Percentiles rank a stretch among this genome's conserved stretches.
Evolutionary conservation across 352 stramenopile genomes (phyloP).

Genomic region (Globisporangium canariense): DNA sequence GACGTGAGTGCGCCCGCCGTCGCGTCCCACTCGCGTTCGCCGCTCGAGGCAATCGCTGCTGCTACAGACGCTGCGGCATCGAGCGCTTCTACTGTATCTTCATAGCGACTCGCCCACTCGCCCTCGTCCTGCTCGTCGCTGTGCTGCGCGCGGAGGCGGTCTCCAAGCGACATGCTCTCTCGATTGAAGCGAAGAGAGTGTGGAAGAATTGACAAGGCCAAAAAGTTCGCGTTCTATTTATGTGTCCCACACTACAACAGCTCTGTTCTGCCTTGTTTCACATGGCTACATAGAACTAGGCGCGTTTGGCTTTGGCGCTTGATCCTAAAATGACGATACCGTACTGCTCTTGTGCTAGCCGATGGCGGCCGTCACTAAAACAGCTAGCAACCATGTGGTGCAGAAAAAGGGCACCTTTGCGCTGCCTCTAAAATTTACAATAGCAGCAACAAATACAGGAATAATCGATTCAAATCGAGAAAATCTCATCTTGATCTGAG

Average conservation of each 20-base stretch:
- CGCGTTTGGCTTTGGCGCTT: background rate
- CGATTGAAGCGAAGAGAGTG: background rate
- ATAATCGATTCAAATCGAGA: too few species aligned
- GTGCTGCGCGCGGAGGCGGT: slow-evolving; percentile 19
- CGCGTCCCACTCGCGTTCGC: slow-evolving; percentile 21
- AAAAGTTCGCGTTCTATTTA: background rate
- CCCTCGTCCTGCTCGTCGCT: slow-evolving; percentile 31
- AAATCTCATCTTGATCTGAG: too few species aligned
- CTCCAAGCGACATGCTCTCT: slow-evolving; percentile 36
- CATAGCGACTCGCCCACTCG: slow-evolving; percentile 44
- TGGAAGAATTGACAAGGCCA: background rate
- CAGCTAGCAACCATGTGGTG: too few species aligned
- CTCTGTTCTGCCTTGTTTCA: background rate
- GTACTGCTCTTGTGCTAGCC: too few species aligned
- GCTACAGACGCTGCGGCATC: background rate
- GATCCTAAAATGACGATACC: background rate
- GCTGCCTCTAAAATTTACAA: too few species aligned
- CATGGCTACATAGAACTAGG: background rate
- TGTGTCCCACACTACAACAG: too few species aligned
- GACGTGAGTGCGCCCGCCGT: slow-evolving; percentile 16
- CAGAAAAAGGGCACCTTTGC: too few species aligned
- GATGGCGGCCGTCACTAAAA: too few species aligned
- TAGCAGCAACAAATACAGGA: too few species aligned
- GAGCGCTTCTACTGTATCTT: slow-evolving; percentile 9
- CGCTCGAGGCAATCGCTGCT: slow-evolving; percentile 1